Evolutionary conservation across 2,329 filamentous ascomycete genomes (phyloP), one percentile per base, ranked within the genome.

Genomic region (Thelonectria blattea): DNA sequence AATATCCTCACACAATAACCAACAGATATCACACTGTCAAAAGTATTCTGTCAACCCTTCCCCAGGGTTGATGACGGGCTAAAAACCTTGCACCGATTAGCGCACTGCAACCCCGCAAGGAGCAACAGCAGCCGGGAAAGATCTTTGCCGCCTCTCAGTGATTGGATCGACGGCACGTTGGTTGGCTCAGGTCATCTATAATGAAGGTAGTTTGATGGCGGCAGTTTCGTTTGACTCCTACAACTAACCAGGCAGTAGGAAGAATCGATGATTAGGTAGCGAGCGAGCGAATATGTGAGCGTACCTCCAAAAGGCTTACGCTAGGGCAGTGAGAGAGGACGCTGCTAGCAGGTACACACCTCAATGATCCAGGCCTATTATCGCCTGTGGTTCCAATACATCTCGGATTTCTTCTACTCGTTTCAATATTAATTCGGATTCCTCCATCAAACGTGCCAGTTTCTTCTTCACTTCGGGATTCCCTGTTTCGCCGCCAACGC

Each of bases 131-230:
- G 24, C 12, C 51, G 56, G 60, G 14, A 62, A 59, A 62, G 51
- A 43, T 51, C 56, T 62, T 55, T 62, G 55, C 60, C 60, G 60
- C 51, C 45, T 48, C 46, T 24, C 14, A 15, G 10, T 58, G 32
- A 62, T 59, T 55, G 60, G 51, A 14, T 9, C 12, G 18, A 17
- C 9, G 27, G 5, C 17, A 34, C n/a, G 8, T 30, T 32, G 34
- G 34, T 37, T 15, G 12, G 15, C 12, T 37, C 34, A 37, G 34
- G 34, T 3, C 34, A 15, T 3, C 34, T 30, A 30, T 30, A 10
- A 30, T 24, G 27, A 30, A 6, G 27, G 5, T 10, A 30, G 5
- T 7, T 3, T 24, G 22, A 7, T 34, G 32, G 32, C 6, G 32
- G 8, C 32, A 34, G 6, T 34, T 7, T 11, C 8, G 15, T 37